A percentile compares a stretch with the other conserved stretches of the same genome.
Conservation (phyloP, 164 flowering plant genomes). For the Berberis vulgaris region DNA sequence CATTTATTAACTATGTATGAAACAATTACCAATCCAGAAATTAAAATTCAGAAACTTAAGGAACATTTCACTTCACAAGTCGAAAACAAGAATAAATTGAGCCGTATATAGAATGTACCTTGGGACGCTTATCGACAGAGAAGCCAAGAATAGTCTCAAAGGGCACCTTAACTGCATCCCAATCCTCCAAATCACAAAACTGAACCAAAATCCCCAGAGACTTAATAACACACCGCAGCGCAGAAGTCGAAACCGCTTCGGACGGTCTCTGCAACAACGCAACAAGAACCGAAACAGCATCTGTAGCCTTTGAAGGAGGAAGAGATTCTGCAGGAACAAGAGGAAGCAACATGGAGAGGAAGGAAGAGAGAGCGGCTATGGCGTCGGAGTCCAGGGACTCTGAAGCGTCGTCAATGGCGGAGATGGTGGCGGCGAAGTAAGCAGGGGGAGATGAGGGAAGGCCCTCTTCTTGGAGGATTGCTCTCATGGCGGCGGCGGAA, state of each 20-base stretch:
- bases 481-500: constrained; percentile 73
- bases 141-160: constrained; percentile 44
- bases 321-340: constrained; percentile 34
- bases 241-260: constrained; percentile 29
- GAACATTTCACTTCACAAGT: neutral
- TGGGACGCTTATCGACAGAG: constrained; percentile 77
- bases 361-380: constrained; percentile 44
- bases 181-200: constrained; percentile 56
- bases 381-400: constrained; percentile 32
- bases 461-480: constrained; percentile 49
- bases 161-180: constrained; percentile 43
- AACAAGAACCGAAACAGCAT: constrained; percentile 49
- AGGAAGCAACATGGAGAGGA: constrained; percentile 53
- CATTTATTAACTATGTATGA: no score
- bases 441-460: constrained; percentile 66
- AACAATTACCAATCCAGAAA: neutral
- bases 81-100: neutral
- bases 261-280: constrained; percentile 16
- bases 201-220: constrained; percentile 52
- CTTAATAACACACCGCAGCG: constrained; percentile 56
- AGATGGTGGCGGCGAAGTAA: constrained; percentile 76
- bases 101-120: constrained; percentile 35
- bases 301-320: constrained; percentile 38
- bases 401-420: constrained; percentile 29
- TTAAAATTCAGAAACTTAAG: neutral